These are phyloP conservation scores for Tetraselmis chui DNA, from an alignment of 139 green algal species.

Conservation along the genomic window DNA sequence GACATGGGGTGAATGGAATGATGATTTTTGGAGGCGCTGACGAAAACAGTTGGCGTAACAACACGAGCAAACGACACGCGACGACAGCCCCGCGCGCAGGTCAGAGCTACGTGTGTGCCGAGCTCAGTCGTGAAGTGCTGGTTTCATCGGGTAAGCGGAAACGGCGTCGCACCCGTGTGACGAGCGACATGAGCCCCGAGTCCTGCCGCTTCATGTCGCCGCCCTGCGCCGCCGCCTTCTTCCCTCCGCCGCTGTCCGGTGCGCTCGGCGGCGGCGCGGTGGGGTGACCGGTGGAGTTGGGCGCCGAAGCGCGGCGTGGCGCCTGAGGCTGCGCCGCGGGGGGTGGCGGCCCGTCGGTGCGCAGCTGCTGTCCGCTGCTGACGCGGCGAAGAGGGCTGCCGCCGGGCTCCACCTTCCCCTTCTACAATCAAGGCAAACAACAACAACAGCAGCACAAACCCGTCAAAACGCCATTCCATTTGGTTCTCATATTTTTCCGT, in stretches of 20 bases:
- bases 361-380: neutral
- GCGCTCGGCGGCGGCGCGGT: neutral
- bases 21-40: no score
- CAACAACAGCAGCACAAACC: no score
- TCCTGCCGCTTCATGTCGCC: neutral
- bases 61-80: no score
- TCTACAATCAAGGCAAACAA: no score
- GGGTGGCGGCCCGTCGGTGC: neutral
- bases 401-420: neutral
- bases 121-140: no score
- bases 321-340: neutral
- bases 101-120: no score
- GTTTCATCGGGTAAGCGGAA: no score
- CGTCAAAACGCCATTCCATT: no score
- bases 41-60: no score
- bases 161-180: neutral
- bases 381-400: neutral
- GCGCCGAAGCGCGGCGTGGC: neutral
- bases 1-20: no score
- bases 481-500: no score
- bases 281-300: neutral
- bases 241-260: neutral
- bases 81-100: no score
- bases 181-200: neutral
- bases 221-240: neutral